Evolutionary conservation across 345 rosid genomes (phyloP).

Genomic region (Citrus unshiu): DNA sequence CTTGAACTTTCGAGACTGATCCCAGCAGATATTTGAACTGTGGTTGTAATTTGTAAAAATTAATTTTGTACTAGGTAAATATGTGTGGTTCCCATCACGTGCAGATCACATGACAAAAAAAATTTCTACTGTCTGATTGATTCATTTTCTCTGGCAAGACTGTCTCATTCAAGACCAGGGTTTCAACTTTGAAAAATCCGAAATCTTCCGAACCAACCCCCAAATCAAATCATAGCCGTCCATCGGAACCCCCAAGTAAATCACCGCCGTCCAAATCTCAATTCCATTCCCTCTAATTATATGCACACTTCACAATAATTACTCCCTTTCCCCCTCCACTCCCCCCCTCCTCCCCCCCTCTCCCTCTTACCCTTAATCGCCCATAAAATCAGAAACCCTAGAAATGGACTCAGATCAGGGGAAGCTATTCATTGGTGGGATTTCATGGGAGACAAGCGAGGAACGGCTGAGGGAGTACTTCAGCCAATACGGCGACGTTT

Average conservation of each 20-base stretch:
- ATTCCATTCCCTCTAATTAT: neutral
- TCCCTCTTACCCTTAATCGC: neutral
- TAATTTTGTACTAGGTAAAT: no score
- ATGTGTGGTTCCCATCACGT: neutral
- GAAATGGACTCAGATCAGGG: conserved; percentile 90
- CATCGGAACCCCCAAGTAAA: neutral
- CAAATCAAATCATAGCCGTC: conserved; percentile 18
- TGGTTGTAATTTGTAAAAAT: no score
- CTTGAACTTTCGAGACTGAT: no score
- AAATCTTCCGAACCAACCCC: neutral
- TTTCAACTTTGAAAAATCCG: neutral
- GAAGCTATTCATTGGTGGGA: conserved; percentile 88
- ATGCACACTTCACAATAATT: neutral
- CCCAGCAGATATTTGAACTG: no score
- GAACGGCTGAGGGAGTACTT: conserved; percentile 68
- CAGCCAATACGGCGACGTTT: conserved; percentile 61
- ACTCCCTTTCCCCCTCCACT: neutral
- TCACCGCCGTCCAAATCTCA: conserved; percentile 24
- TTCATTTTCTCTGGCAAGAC: neutral
- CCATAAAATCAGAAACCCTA: conserved; percentile 6
- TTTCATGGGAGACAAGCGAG: conserved; percentile 90
- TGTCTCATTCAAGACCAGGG: neutral
- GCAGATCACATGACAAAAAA: conserved; percentile 18
- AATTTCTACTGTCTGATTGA: neutral
- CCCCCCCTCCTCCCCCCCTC: neutral